Evolutionary conservation across 768 basidiomycete genomes (phyloP), one percentile per base, ranked within the genome.

Genomic region (Boletus patriciae): DNA sequence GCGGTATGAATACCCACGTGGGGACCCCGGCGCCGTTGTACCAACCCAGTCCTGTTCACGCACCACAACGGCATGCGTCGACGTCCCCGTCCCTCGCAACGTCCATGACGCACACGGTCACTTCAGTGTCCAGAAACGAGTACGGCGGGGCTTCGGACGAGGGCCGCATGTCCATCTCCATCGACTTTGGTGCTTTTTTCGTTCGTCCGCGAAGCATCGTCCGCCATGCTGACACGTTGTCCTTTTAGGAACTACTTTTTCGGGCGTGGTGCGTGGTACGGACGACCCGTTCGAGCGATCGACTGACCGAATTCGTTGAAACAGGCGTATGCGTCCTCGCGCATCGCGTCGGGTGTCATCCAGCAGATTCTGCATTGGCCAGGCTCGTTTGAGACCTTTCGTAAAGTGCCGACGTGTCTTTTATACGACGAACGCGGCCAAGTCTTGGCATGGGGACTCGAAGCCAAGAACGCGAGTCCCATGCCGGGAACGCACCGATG

Each of bases 321-420:
- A 59, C 62, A 92, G 90, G 90, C 92, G 1, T 95, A 90, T 65
- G 92, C 88, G 8, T 93, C 91, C 9, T 88, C 91, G 12, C 85
- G 92, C 60, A 88, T 93, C 55, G 83, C 88, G 11, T 82, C 80
- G 0, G 93, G 93, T 16, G 79, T 80, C 60, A 81, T 93, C 6
- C 92, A 92, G 61, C 92, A 94, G 66, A 92, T 94, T 53, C 72
- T 94, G 18, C 82, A 82, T 57, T 94, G 92, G 92, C 92, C 90
- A 0, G 90, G 90, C 7, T 88, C 88, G 3, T 82, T 85, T 60
- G 92, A 94, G 72, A 92, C 88, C 1, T 94, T 90, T 77, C 79
- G 91, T 66, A 94, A 94, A 76, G 86, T 82, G 40, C 89, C 92
- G 2, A 94, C 93, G 1, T 94, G 92, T 71, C 77, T 95, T 36